Percentiles rank a stretch among this genome's conserved stretches.
phyloP scores from a whole-genome alignment of 2,329 filamentous ascomycete genomes.

The Sphaerulina musiva region DNA sequence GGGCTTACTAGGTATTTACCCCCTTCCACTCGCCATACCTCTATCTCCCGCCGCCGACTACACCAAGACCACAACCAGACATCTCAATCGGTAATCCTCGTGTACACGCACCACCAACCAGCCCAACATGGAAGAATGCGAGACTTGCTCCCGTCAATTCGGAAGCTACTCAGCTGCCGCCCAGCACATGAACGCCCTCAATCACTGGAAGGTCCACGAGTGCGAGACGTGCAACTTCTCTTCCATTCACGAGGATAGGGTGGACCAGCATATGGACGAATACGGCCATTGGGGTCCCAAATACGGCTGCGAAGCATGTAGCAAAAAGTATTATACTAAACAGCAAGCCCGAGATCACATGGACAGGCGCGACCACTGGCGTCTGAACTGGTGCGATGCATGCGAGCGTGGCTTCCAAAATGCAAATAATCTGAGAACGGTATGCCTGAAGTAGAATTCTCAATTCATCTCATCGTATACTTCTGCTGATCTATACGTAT shows the following conservation, averaged over 20 bases:
- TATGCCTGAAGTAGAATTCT: constrained; percentile 1
- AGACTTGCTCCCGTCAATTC: constrained; percentile 19
- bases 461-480: neutral
- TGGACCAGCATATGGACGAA: constrained; percentile 32
- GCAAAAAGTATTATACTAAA: constrained; percentile 18
- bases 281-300: constrained; percentile 26
- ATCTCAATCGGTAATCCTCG: neutral
- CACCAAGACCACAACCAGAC: too few relatives aligned
- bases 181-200: constrained; percentile 18
- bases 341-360: constrained; percentile 26
- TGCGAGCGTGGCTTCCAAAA: constrained; percentile 33
- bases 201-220: constrained; percentile 17
- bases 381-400: constrained; percentile 26
- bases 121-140: constrained; percentile 9
- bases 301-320: constrained; percentile 30
- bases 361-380: constrained; percentile 27
- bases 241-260: constrained; percentile 25
- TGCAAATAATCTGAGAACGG: constrained; percentile 29
- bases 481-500: neutral
- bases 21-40: too few relatives aligned
- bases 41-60: neutral
- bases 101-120: neutral
- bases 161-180: constrained; percentile 1
- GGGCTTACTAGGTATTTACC: too few relatives aligned
- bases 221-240: constrained; percentile 31